These are phyloP conservation scores for Colletotrichum sp. DNA, from an alignment of 2,329 filamentous ascomycete species.

Conservation along the genomic window DNA sequence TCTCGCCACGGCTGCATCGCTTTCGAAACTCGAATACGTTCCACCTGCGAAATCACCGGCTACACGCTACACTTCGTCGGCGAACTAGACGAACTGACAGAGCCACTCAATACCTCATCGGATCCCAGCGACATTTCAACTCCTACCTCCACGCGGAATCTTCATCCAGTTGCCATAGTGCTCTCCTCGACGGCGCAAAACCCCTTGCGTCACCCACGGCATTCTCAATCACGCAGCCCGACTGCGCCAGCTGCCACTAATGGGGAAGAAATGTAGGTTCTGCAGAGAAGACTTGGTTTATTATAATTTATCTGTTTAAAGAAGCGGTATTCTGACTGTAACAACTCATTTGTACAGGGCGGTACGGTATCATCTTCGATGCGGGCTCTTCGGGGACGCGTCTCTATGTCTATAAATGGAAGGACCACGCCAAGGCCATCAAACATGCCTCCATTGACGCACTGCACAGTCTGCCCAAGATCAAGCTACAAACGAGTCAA, in stretches of 20 bases:
- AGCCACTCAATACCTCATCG: neutral
- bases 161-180: neutral
- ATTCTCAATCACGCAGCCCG: neutral
- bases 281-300: neutral
- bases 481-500: constrained; percentile 87
- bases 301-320: neutral
- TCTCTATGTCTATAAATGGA: constrained; percentile 93
- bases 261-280: constrained; percentile 42
- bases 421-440: constrained; percentile 71
- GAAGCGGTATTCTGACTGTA: neutral
- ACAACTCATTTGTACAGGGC: constrained; percentile 43
- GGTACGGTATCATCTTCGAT: constrained; percentile 95
- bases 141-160: neutral
- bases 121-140: neutral
- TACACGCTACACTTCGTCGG: neutral
- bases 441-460: constrained; percentile 57
- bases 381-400: constrained; percentile 97
- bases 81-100: neutral
- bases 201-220: neutral
- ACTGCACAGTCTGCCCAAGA: constrained; percentile 73
- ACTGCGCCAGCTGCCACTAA: constrained; percentile 21
- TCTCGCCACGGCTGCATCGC: neutral
- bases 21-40: neutral
- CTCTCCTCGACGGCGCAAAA: neutral
- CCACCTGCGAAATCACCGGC: neutral